Evolutionary conservation across 306 rosid genomes (phyloP).

Genomic region (Ziziphus jujuba): DNA sequence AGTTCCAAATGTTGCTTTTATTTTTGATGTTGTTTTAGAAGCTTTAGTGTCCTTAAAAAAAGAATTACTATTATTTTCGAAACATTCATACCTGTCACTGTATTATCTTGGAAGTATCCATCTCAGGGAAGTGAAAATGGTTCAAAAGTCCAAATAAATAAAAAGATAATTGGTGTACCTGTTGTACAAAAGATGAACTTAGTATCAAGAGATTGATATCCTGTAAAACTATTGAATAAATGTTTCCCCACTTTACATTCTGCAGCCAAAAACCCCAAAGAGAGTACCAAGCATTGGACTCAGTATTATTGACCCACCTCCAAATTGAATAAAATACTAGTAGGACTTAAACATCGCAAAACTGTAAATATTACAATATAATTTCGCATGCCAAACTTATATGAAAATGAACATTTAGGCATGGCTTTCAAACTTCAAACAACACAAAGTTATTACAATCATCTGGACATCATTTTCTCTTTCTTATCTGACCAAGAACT

Average conservation of each 20-base stretch:
- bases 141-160: too few relatives aligned
- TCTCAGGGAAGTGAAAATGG: too few relatives aligned
- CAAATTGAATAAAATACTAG: background rate
- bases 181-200: too few relatives aligned
- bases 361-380: background rate
- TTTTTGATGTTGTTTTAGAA: background rate
- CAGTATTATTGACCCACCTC: too few relatives aligned
- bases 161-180: too few relatives aligned
- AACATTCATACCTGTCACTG: background rate
- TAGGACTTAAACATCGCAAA: background rate
- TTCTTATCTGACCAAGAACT: slow-evolving; percentile 46
- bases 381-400: slow-evolving; percentile 1
- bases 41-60: background rate
- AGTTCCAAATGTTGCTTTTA: background rate
- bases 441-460: slow-evolving; percentile 5
- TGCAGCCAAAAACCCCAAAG: too few relatives aligned
- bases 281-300: too few relatives aligned
- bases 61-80: background rate
- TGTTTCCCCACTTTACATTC: too few relatives aligned
- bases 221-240: too few relatives aligned
- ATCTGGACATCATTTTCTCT: slow-evolving; percentile 40
- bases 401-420: background rate
- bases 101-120: background rate
- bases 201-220: too few relatives aligned
- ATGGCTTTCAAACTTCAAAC: background rate